Percentiles rank a stretch among this genome's conserved stretches.
phyloP scores from a whole-genome alignment of 2,329 filamentous ascomycete genomes.

The Aspergillus piperis region DNA sequence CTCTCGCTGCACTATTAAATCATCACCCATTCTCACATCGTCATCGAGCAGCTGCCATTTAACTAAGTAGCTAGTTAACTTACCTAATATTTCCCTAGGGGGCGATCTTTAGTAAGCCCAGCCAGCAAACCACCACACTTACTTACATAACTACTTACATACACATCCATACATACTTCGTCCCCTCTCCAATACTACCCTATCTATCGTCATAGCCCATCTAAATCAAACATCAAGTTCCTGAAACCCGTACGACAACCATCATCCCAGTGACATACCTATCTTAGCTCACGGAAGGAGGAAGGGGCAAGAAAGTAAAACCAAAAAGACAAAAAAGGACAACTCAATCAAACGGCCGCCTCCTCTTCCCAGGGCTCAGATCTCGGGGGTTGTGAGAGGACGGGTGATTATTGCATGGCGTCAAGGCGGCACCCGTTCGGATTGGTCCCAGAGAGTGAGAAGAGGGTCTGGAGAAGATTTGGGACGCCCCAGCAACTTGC shows the following conservation, averaged over 20 bases:
- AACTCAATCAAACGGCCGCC: slow-evolving; percentile 9
- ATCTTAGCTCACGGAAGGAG: neutral
- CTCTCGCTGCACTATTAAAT: neutral
- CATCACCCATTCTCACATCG: neutral
- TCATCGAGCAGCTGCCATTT: neutral
- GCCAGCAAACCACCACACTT: neutral
- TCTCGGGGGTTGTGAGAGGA: slow-evolving; percentile 9
- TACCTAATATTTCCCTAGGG: neutral
- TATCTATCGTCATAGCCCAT: too few species aligned
- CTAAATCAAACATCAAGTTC: too few species aligned
- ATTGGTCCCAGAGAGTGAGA: slow-evolving; percentile 3
- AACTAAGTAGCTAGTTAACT: neutral
- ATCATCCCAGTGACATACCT: too few species aligned
- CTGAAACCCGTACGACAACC: too few species aligned
- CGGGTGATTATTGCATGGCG: slow-evolving; percentile 15
- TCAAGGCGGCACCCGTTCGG: slow-evolving; percentile 6
- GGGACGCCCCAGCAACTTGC: slow-evolving; percentile 3
- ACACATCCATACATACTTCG: too few species aligned
- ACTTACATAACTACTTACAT: too few species aligned
- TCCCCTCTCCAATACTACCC: too few species aligned
- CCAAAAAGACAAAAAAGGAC: neutral
- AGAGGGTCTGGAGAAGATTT: slow-evolving; percentile 14
- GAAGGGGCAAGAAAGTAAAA: neutral
- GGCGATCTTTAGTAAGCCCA: neutral
- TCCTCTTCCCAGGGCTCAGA: slow-evolving; percentile 12